A percentile compares a stretch with the other conserved stretches of the same genome.
Evolutionary conservation across 495 filamentous ascomycete genomes (phyloP).

Genomic region (Penicillium waksmanii): DNA sequence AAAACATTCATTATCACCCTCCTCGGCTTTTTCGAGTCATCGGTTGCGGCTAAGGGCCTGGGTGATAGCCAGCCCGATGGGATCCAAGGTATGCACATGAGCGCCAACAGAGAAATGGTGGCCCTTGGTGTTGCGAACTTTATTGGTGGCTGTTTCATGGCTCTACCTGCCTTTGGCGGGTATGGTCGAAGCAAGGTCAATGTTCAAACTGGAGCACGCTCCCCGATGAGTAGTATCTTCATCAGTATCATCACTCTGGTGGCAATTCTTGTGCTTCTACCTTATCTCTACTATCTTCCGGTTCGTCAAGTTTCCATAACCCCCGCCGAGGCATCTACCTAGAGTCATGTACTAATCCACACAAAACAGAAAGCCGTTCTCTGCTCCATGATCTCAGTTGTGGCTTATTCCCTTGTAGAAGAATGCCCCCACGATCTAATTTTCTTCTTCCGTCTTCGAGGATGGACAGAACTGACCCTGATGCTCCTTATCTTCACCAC

Average conservation of each 20-base stretch:
- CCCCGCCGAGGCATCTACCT: background rate
- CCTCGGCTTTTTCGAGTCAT: conserved; percentile 97
- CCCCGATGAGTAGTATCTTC: conserved; percentile 88
- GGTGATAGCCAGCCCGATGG: conserved; percentile 63
- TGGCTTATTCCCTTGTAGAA: conserved; percentile 92
- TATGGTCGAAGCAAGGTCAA: conserved; percentile 98
- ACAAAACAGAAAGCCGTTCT: conserved; percentile 81
- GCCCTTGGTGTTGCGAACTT: conserved; percentile 90
- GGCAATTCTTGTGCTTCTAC: conserved; percentile 78
- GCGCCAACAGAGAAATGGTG: conserved; percentile 91
- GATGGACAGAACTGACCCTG: conserved; percentile 79
- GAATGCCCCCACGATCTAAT: conserved; percentile 88
- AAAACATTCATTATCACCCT: conserved; percentile 94
- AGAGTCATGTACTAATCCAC: background rate
- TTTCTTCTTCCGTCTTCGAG: conserved; percentile 87
- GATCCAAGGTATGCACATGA: conserved; percentile 75
- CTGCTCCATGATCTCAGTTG: conserved; percentile 91
- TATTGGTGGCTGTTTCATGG: conserved; percentile 86
- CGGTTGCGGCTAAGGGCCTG: conserved; percentile 93
- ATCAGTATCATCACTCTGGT: conserved; percentile 80
- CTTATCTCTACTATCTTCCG: conserved; percentile 93
- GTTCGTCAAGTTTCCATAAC: conserved; percentile 52
- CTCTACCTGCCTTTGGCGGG: conserved; percentile 91
- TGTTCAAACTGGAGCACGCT: conserved; percentile 84
- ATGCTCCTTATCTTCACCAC: conserved; percentile 88